Evolutionary conservation across 768 basidiomycete species (phyloP).

Genomic region (Pholiota conissans): DNA sequence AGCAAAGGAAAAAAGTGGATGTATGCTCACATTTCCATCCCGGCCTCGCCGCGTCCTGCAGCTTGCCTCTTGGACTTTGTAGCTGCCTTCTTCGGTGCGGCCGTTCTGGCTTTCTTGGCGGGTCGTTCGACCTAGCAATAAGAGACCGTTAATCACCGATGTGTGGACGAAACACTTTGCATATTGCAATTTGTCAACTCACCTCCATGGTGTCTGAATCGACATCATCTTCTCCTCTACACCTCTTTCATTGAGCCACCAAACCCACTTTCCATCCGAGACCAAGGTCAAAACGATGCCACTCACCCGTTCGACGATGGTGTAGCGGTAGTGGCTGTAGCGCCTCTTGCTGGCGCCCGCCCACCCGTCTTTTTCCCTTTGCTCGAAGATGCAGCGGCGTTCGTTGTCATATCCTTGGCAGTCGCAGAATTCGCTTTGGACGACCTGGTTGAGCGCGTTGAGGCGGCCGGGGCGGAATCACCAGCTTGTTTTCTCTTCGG

Average conservation of each 20-base stretch:
- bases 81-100: constrained; percentile 20
- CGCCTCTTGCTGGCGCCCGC: not conserved
- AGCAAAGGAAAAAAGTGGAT: not conserved
- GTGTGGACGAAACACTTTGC: not conserved
- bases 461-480: constrained; percentile 32
- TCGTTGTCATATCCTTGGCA: constrained; percentile 15
- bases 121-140: not conserved
- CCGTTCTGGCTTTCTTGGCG: not conserved
- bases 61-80: constrained; percentile 12
- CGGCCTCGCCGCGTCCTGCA: constrained; percentile 8
- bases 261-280: not conserved
- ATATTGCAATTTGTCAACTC: not conserved
- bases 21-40: constrained; percentile 17
- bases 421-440: constrained; percentile 11
- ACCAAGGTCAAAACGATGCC: not conserved
- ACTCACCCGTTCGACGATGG: constrained; percentile 9
- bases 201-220: constrained; percentile 20
- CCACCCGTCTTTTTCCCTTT: not conserved
- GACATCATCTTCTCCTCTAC: constrained; percentile 1
- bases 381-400: not conserved
- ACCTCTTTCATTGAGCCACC: not conserved
- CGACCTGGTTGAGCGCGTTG: constrained; percentile 33
- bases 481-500: constrained; percentile 63
- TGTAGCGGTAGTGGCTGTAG: constrained; percentile 6
- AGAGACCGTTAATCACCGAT: not conserved